These are phyloP conservation scores for Talaromyces adpressus DNA, from an alignment of 495 filamentous ascomycete genomes.

Conservation along the genomic window DNA sequence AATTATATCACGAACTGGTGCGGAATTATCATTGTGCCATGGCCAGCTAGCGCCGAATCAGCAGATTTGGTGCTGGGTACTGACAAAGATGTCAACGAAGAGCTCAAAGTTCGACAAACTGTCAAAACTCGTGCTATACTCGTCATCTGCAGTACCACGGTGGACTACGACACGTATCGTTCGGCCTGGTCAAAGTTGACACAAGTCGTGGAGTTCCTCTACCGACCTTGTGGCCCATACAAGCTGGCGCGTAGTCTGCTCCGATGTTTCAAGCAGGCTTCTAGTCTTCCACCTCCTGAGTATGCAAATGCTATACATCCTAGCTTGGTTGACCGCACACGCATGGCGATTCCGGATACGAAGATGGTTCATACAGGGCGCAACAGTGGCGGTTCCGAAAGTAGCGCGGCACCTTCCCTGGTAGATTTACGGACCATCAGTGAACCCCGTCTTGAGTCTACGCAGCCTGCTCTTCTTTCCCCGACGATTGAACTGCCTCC, in stretches of 20 bases:
- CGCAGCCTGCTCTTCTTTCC: not conserved
- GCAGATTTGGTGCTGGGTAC: slow-evolving; percentile 37
- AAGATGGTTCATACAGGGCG: not conserved
- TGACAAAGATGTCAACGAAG: slow-evolving; percentile 23
- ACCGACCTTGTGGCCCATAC: slow-evolving; percentile 54
- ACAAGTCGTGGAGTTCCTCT: slow-evolving; percentile 35
- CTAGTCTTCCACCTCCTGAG: slow-evolving; percentile 13
- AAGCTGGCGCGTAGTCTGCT: slow-evolving; percentile 53
- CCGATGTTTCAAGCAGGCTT: slow-evolving; percentile 21
- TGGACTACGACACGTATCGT: slow-evolving; percentile 23
- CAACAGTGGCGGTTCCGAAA: not conserved
- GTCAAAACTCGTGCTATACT: slow-evolving; percentile 24
- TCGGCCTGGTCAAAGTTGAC: slow-evolving; percentile 27
- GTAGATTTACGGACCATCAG: not conserved
- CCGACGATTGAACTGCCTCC: not conserved
- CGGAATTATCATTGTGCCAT: slow-evolving; percentile 32
- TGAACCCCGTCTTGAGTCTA: not conserved
- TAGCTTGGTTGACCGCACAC: slow-evolving; percentile 1
- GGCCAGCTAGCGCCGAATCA: slow-evolving; percentile 16
- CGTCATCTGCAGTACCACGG: slow-evolving; percentile 27
- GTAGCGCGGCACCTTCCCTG: not conserved
- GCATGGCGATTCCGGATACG: not conserved
- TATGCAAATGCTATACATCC: not conserved
- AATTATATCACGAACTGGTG: slow-evolving; percentile 39
- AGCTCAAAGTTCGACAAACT: slow-evolving; percentile 8